phyloP scores from a whole-genome alignment of 1,284 basidiomycete genomes.

The Cryptococcus hybrid region DNA sequence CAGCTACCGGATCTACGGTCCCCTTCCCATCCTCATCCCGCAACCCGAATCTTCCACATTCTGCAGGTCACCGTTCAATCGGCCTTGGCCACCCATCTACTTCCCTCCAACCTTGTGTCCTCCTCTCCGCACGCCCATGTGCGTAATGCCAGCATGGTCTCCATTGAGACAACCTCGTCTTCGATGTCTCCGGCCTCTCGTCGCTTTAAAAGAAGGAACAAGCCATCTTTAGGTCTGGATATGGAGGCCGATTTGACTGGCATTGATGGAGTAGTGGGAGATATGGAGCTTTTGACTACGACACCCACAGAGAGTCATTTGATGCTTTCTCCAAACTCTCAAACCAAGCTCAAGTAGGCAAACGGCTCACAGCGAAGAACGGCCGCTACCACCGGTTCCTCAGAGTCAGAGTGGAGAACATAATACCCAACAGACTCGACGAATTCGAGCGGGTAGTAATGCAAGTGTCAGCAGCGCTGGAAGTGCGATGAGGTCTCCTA shows the following conservation, averaged over 20 bases:
- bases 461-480: background rate
- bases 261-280: constrained; percentile 23
- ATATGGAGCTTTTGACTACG: constrained; percentile 16
- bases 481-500: background rate
- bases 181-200: constrained; percentile 8
- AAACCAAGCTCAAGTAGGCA: background rate
- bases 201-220: constrained; percentile 1
- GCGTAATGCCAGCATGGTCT: background rate
- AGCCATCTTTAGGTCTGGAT: constrained; percentile 28
- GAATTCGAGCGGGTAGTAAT: background rate
- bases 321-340: background rate
- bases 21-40: background rate
- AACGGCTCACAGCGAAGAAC: background rate
- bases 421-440: background rate
- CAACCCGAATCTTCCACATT: background rate
- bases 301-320: constrained; percentile 10
- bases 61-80: background rate
- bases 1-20: background rate
- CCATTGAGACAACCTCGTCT: constrained; percentile 3
- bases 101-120: constrained; percentile 5
- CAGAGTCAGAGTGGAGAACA: background rate
- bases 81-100: constrained; percentile 21
- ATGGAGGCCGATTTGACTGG: constrained; percentile 29
- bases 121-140: background rate
- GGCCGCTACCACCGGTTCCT: constrained; percentile 3